A percentile compares a stretch with the other conserved stretches of the same genome.
These are phyloP conservation scores for Pseudomonodictys pantanalensis DNA, from an alignment of 495 filamentous ascomycete species.

Conservation along the genomic window DNA sequence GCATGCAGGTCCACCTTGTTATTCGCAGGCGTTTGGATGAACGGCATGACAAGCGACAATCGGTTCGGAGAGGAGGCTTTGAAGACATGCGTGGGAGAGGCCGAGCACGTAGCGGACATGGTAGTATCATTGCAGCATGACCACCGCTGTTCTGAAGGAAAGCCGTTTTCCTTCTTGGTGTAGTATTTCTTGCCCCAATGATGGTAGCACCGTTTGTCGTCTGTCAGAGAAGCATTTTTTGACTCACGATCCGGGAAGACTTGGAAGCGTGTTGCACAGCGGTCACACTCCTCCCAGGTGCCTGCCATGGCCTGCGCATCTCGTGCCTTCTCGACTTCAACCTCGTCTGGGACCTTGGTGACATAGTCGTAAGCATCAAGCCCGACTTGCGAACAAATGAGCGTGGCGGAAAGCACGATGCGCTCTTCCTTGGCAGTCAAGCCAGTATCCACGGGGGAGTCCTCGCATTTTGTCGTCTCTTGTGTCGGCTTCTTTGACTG, in stretches of 20 bases:
- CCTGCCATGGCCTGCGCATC: constrained; percentile 61
- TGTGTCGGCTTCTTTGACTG: constrained; percentile 29
- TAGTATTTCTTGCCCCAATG: constrained; percentile 67
- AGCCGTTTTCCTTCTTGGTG: constrained; percentile 49
- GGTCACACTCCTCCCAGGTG: constrained; percentile 84
- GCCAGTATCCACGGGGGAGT: constrained; percentile 70
- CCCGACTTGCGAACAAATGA: constrained; percentile 58
- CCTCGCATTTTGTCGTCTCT: not conserved
- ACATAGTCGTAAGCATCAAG: constrained; percentile 74
- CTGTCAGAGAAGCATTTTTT: constrained; percentile 71
- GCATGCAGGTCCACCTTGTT: constrained; percentile 39
- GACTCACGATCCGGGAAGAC: constrained; percentile 83
- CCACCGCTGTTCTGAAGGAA: constrained; percentile 55
- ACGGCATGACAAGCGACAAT: constrained; percentile 74
- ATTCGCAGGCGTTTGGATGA: constrained; percentile 69
- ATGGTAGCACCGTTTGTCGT: constrained; percentile 71
- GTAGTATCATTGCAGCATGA: constrained; percentile 73
- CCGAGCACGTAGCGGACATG: constrained; percentile 70
- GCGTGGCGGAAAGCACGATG: constrained; percentile 51
- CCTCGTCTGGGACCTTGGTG: constrained; percentile 56
- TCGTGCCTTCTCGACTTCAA: constrained; percentile 60
- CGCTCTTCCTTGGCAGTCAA: constrained; percentile 67
- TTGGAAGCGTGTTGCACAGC: constrained; percentile 82
- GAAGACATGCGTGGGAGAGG: constrained; percentile 74
- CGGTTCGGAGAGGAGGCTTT: constrained; percentile 73